Conservation (phyloP, 2,329 filamentous ascomycete species). For the Ophiostoma quercus region DNA sequence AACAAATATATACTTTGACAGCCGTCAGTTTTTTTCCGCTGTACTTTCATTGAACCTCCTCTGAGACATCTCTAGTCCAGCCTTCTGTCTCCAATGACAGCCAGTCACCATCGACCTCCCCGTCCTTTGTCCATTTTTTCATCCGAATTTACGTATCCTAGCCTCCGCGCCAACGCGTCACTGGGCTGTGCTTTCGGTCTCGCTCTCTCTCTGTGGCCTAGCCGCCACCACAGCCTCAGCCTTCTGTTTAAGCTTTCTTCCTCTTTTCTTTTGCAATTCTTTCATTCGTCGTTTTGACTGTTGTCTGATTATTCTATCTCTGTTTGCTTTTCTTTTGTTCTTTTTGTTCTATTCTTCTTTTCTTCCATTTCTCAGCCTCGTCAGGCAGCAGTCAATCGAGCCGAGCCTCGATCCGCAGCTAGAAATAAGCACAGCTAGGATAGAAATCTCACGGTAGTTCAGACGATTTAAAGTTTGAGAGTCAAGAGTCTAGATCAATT, state of each 20-base stretch:
- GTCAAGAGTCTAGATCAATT: not conserved
- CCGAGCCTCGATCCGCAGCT: not conserved
- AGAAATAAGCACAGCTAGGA: not conserved
- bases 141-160: not conserved
- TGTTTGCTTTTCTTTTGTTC: not conserved
- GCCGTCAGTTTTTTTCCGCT: not conserved
- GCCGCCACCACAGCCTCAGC: not conserved
- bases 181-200: constrained; percentile 5
- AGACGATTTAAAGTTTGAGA: not conserved
- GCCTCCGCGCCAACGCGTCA: not conserved
- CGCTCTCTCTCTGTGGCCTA: not conserved
- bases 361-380: constrained; percentile 9
- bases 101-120: not conserved
- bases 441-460: not conserved
- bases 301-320: not conserved
- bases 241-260: not conserved
- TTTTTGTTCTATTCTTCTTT: not conserved
- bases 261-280: not conserved
- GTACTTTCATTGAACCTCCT: not conserved
- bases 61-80: not conserved
- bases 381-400: constrained; percentile 5
- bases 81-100: not conserved
- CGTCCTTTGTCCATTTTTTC: not conserved
- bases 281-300: not conserved
- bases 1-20: not conserved